Conservation (phyloP, 2,329 filamentous ascomycete species). For the Talaromyces marneffei region DNA sequence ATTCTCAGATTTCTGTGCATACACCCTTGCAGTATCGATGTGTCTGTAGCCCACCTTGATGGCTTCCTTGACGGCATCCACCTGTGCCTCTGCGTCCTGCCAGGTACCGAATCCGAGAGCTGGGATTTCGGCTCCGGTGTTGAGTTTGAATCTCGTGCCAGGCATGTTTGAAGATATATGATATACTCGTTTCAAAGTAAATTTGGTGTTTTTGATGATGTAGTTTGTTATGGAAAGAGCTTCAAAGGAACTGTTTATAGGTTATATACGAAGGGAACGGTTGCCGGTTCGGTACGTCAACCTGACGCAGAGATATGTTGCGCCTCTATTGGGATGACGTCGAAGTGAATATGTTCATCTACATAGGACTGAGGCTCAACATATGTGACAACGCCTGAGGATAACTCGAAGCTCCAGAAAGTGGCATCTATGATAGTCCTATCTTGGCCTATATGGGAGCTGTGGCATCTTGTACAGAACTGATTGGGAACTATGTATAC, state of each 20-base stretch:
- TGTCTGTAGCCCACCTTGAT: slow-evolving; percentile 51
- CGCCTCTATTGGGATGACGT: slow-evolving; percentile 2
- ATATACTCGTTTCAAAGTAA: neutral
- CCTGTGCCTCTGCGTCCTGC: slow-evolving; percentile 48
- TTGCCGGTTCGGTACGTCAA: slow-evolving; percentile 1
- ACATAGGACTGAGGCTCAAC: neutral
- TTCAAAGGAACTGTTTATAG: no score
- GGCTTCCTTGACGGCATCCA: slow-evolving; percentile 44
- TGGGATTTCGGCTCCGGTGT: slow-evolving; percentile 44
- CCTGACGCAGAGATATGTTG: slow-evolving; percentile 1
- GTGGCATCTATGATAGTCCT: neutral
- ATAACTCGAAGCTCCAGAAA: neutral
- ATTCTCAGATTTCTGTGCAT: slow-evolving; percentile 14
- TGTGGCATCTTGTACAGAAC: neutral
- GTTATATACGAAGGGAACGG: neutral
- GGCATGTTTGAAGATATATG: slow-evolving; percentile 18
- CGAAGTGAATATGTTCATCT: slow-evolving; percentile 1
- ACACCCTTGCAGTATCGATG: slow-evolving; percentile 48
- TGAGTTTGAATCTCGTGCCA: slow-evolving; percentile 39
- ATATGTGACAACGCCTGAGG: neutral
- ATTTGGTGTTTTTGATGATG: neutral
- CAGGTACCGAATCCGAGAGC: slow-evolving; percentile 51
- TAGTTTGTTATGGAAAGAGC: neutral
- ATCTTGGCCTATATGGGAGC: neutral
- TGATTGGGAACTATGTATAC: no score